Evolutionary conservation across 139 green algal genomes (phyloP).

Genomic region (Coelastrella sp.): DNA sequence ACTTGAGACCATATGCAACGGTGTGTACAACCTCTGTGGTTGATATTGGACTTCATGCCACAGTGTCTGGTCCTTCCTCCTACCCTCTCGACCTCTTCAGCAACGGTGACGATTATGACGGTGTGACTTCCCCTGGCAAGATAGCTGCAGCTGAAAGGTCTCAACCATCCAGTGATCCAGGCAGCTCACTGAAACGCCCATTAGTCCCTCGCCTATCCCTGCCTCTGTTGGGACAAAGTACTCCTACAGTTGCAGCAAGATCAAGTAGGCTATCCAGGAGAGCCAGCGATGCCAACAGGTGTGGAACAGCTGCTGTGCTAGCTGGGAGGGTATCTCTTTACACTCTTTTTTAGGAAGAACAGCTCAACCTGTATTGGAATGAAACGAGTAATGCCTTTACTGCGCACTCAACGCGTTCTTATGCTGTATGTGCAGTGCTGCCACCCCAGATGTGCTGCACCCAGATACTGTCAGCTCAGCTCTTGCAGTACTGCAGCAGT

Average conservation of each 20-base stretch:
- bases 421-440: not conserved
- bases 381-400: too few relatives aligned
- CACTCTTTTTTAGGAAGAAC: too few relatives aligned
- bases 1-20: too few relatives aligned
- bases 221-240: not conserved
- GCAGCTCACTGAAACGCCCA: not conserved
- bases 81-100: not conserved
- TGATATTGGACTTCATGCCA: too few relatives aligned
- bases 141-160: not conserved
- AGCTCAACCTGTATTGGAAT: too few relatives aligned
- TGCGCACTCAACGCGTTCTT: too few relatives aligned
- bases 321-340: too few relatives aligned
- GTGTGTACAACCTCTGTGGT: too few relatives aligned
- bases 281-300: slow-evolving; percentile 13
- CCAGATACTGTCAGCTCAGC: not conserved
- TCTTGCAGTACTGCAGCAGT: slow-evolving; percentile 43
- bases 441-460: not conserved
- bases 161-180: not conserved
- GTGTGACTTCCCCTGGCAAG: not conserved
- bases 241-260: not conserved
- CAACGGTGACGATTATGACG: not conserved
- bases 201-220: slow-evolving; percentile 10
- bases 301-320: not conserved
- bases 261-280: slow-evolving; percentile 16
- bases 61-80: not conserved